Conservation (phyloP, 352 stramenopile species). For the Pythium aristosporum region DNA sequence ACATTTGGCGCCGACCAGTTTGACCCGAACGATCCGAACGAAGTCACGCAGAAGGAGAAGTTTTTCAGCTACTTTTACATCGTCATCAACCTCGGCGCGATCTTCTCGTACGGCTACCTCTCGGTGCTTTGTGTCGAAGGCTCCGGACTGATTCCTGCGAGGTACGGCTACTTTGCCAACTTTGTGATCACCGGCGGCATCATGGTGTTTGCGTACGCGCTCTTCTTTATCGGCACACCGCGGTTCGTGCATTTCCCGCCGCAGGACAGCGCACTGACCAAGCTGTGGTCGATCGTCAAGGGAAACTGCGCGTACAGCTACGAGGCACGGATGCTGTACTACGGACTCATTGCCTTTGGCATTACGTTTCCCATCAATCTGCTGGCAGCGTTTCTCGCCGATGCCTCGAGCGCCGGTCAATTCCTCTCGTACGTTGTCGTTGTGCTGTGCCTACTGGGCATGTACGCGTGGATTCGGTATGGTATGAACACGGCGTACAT, state of each 20-base stretch:
- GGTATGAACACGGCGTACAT: conserved; percentile 80
- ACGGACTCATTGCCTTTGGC: conserved; percentile 65
- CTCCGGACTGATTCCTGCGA: conserved; percentile 62
- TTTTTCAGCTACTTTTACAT: conserved; percentile 94
- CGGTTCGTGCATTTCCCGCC: conserved; percentile 79
- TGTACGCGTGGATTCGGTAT: conserved; percentile 84
- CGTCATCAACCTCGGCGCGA: conserved; percentile 89
- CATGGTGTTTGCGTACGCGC: conserved; percentile 77
- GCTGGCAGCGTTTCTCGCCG: conserved; percentile 69
- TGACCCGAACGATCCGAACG: conserved; percentile 80
- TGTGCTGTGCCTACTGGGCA: conserved; percentile 63
- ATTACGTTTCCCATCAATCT: conserved; percentile 70
- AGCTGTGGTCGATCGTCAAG: conserved; percentile 69
- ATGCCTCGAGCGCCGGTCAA: conserved; percentile 47
- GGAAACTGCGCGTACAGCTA: conserved; percentile 82
- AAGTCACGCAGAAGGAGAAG: conserved; percentile 73
- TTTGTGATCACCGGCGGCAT: conserved; percentile 82
- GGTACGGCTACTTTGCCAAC: conserved; percentile 88
- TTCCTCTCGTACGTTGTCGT: conserved; percentile 78
- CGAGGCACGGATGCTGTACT: conserved; percentile 76
- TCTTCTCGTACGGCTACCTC: conserved; percentile 90
- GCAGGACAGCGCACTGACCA: conserved; percentile 70
- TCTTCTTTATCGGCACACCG: conserved; percentile 57
- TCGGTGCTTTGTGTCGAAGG: conserved; percentile 89
- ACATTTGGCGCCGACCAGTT: conserved; percentile 88